These are phyloP conservation scores for Hura crepitans DNA, from an alignment of 441 rosid genomes.

Conservation along the genomic window DNA sequence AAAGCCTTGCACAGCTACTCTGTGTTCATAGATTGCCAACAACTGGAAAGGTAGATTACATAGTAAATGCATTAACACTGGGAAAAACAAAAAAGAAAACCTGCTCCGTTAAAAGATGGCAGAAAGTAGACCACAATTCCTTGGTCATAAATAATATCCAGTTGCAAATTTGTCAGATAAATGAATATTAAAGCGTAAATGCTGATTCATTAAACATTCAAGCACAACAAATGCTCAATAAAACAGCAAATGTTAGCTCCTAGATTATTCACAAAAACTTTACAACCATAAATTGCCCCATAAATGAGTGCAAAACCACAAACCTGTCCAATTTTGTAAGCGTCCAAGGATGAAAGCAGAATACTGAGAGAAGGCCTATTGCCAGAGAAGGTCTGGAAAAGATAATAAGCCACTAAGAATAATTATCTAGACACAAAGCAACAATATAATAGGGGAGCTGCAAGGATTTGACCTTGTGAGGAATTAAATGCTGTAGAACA, in stretches of 20 bases:
- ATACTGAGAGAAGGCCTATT: conserved; percentile 92
- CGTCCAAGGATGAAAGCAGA: conserved; percentile 70
- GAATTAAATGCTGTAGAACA: conserved; percentile 62
- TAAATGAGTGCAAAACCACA: conserved; percentile 18
- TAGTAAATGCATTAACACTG: neutral
- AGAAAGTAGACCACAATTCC: neutral
- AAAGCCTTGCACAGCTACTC: conserved; percentile 92
- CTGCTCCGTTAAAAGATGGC: neutral
- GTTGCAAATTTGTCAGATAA: neutral
- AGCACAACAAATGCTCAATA: neutral
- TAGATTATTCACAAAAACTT: conserved; percentile 14
- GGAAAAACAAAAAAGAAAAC: no score
- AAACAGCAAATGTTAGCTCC: neutral
- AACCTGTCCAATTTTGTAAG: conserved; percentile 87
- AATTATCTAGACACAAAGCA: conserved; percentile 9
- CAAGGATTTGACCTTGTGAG: conserved; percentile 69
- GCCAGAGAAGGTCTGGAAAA: conserved; percentile 77
- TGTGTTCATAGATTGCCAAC: conserved; percentile 90
- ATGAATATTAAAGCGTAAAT: neutral
- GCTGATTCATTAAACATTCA: neutral
- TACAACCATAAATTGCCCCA: neutral
- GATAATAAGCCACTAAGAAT: conserved; percentile 17
- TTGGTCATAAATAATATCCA: neutral
- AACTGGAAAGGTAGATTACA: conserved; percentile 44
- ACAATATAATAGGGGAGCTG: conserved; percentile 14